Evolutionary conservation across 495 filamentous ascomycete species (phyloP).

Genomic region (Daldinia concentrica): DNA sequence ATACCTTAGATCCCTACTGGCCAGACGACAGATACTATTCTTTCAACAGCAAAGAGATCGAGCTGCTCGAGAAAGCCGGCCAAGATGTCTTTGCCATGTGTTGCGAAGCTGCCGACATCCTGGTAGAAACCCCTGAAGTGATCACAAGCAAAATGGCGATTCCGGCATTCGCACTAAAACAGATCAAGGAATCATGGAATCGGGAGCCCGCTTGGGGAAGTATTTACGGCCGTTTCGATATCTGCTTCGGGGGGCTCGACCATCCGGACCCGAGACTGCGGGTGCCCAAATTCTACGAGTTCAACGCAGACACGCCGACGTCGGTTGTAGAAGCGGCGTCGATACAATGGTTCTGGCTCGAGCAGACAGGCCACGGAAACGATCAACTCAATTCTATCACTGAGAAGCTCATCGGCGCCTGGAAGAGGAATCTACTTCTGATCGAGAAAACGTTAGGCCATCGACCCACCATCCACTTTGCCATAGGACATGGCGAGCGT

Average conservation of each 20-base stretch:
- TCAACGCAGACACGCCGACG: slow-evolving; percentile 21
- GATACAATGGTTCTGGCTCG: slow-evolving; percentile 21
- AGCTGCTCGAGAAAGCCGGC: slow-evolving; percentile 8
- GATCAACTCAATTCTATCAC: slow-evolving; percentile 13
- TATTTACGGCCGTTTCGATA: slow-evolving; percentile 15
- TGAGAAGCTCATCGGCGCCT: slow-evolving; percentile 11
- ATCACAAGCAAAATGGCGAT: slow-evolving; percentile 20
- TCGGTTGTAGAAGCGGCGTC: slow-evolving; percentile 7
- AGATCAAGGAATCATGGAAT: slow-evolving; percentile 18
- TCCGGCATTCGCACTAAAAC: slow-evolving; percentile 2
- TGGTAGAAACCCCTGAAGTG: not conserved
- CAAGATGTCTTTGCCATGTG: slow-evolving; percentile 21
- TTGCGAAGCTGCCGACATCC: slow-evolving; percentile 12
- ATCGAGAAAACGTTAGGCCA: slow-evolving; percentile 6
- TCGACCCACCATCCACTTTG: not conserved
- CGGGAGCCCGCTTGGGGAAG: slow-evolving; percentile 9
- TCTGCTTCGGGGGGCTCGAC: slow-evolving; percentile 19
- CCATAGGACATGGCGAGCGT: not conserved
- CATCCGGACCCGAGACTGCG: slow-evolving; percentile 15
- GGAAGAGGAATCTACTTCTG: slow-evolving; percentile 5
- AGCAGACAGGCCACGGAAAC: slow-evolving; percentile 21
- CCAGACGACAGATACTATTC: slow-evolving; percentile 20
- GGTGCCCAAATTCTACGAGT: slow-evolving; percentile 21
- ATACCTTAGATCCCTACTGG: slow-evolving; percentile 6
- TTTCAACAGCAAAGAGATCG: slow-evolving; percentile 11